These are phyloP conservation scores for Neofusicoccum sp. DNA, from an alignment of 2,329 filamentous ascomycete genomes.

Conservation along the genomic window DNA sequence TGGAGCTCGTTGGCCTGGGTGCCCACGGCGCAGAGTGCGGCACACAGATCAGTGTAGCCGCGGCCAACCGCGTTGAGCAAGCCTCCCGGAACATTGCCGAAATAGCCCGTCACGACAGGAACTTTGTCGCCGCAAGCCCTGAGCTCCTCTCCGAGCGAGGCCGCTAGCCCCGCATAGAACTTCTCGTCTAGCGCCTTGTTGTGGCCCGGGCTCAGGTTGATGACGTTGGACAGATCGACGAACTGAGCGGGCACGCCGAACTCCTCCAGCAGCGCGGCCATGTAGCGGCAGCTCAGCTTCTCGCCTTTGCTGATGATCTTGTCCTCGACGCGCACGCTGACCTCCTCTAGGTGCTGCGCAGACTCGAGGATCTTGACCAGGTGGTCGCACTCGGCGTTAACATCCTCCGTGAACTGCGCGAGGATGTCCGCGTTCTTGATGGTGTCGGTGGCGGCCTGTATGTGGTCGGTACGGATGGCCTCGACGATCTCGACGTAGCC, in stretches of 20 bases:
- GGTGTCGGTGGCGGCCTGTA: slow-evolving; percentile 65
- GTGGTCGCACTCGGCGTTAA: slow-evolving; percentile 78
- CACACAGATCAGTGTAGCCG: slow-evolving; percentile 95
- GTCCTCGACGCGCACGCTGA: slow-evolving; percentile 56
- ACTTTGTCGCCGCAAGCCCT: slow-evolving; percentile 47
- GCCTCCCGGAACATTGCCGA: slow-evolving; percentile 88
- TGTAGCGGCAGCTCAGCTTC: slow-evolving; percentile 90
- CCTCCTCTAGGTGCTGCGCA: slow-evolving; percentile 59
- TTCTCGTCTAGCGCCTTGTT: slow-evolving; percentile 46
- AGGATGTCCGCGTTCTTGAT: slow-evolving; percentile 44
- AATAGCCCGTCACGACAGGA: slow-evolving; percentile 77
- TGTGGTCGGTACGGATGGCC: slow-evolving; percentile 81
- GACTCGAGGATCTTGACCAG: slow-evolving; percentile 74
- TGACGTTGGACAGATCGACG: slow-evolving; percentile 81
- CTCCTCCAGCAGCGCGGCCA: slow-evolving; percentile 82
- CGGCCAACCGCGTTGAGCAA: slow-evolving; percentile 90
- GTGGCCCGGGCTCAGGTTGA: slow-evolving; percentile 60
- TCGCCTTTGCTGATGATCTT: slow-evolving; percentile 94
- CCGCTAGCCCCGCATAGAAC: slow-evolving; percentile 50
- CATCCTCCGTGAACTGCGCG: slow-evolving; percentile 63
- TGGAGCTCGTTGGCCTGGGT: slow-evolving; percentile 87
- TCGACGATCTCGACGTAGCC: slow-evolving; percentile 75
- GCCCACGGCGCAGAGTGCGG: slow-evolving; percentile 87
- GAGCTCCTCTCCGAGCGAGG: slow-evolving; percentile 46
- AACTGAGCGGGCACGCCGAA: slow-evolving; percentile 82